phyloP scores from a whole-genome alignment of 441 rosid genomes.

The Syzygium syzygioides region DNA sequence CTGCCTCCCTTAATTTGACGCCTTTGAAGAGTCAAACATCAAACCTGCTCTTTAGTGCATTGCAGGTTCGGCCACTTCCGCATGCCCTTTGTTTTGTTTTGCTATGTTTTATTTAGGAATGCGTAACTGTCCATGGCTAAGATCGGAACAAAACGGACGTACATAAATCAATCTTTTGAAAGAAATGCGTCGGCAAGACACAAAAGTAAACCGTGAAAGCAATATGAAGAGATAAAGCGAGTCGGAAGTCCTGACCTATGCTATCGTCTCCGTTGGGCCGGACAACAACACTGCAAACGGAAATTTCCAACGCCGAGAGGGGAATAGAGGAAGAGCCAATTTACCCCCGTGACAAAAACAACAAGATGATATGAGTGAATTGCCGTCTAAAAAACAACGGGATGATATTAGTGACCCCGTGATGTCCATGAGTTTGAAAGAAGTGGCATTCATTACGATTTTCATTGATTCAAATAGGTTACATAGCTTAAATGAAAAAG shows the following conservation, averaged over 20 bases:
- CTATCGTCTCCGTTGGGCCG: not conserved
- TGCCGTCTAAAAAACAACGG: not conserved
- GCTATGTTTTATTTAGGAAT: too few relatives aligned
- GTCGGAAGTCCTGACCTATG: not conserved
- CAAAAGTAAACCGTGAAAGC: not conserved
- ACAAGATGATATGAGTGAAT: not conserved
- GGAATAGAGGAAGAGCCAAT: not conserved
- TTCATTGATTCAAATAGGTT: not conserved
- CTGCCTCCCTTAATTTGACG: too few relatives aligned
- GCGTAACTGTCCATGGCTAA: not conserved
- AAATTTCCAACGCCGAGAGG: not conserved
- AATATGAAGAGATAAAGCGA: not conserved
- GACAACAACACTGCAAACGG: not conserved
- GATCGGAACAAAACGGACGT: not conserved
- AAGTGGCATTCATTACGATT: not conserved
- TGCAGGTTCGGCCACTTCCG: too few relatives aligned
- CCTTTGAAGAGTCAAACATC: too few relatives aligned
- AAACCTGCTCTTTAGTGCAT: too few relatives aligned
- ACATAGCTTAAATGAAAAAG: not conserved
- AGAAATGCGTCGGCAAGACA: not conserved
- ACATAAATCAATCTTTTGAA: not conserved
- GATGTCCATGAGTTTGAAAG: not conserved
- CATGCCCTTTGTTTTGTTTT: too few relatives aligned
- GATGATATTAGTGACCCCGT: not conserved
- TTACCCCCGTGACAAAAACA: rapidly evolving